phyloP scores from a whole-genome alignment of 352 stramenopile species.

The Pythium plurisporium region DNA sequence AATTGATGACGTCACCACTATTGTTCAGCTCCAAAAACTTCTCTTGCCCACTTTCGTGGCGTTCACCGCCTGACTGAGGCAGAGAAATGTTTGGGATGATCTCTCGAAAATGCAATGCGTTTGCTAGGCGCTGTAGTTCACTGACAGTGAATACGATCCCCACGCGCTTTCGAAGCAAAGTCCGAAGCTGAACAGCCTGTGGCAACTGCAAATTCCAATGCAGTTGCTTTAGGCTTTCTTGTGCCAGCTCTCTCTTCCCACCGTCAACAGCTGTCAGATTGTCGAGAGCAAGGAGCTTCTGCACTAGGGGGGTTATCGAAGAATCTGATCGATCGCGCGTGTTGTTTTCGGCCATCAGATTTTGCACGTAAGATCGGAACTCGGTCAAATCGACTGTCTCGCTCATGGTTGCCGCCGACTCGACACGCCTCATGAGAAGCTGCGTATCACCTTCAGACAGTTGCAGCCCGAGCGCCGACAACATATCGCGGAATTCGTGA shows the following conservation, averaged over 20 bases:
- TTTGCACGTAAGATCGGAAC: constrained; percentile 28
- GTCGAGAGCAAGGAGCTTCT: neutral
- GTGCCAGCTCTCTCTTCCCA: neutral
- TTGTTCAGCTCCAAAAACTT: constrained; percentile 33
- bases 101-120: constrained; percentile 42
- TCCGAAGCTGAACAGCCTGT: constrained; percentile 24
- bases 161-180: constrained; percentile 25
- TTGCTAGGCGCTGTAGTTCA: constrained; percentile 36
- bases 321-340: neutral
- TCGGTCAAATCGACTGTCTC: constrained; percentile 23
- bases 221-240: constrained; percentile 38
- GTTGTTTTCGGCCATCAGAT: neutral
- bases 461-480: constrained; percentile 41
- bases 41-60: constrained; percentile 15
- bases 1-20: constrained; percentile 31
- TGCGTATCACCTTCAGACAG: constrained; percentile 29
- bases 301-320: neutral
- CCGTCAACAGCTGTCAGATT: neutral
- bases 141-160: constrained; percentile 23
- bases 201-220: constrained; percentile 38
- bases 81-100: constrained; percentile 7
- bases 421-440: constrained; percentile 49
- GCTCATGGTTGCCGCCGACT: constrained; percentile 12
- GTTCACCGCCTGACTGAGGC: neutral
- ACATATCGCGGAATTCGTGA: constrained; percentile 43